Conservation (phyloP, 2,329 filamentous ascomycete species). For the Ascomycota sp. region DNA sequence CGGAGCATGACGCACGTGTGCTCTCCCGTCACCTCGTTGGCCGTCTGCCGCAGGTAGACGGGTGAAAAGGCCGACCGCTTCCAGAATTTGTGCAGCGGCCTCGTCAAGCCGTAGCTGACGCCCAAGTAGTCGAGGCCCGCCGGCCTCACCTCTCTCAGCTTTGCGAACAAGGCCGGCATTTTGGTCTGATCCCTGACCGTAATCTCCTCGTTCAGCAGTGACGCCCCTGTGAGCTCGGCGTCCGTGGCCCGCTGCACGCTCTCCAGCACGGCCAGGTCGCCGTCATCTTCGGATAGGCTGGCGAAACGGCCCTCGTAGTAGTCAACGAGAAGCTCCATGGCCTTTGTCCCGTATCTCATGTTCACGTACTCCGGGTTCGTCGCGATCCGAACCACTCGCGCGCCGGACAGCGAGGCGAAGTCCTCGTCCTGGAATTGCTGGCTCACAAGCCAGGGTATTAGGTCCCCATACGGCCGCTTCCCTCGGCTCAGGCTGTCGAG, state of each 20-base stretch:
- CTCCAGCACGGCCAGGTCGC: slow-evolving; percentile 28
- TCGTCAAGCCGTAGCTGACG: slow-evolving; percentile 84
- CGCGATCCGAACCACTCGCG: slow-evolving; percentile 80
- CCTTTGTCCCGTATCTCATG: slow-evolving; percentile 87
- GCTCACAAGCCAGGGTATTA: slow-evolving; percentile 94
- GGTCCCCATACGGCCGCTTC: slow-evolving; percentile 70
- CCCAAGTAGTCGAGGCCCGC: slow-evolving; percentile 77
- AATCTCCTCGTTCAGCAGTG: slow-evolving; percentile 69
- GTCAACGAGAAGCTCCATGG: slow-evolving; percentile 67
- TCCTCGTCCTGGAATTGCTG: slow-evolving; percentile 97
- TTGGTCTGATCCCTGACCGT: slow-evolving; percentile 74
- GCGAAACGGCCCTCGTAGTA: slow-evolving; percentile 93
- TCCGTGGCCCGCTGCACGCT: slow-evolving; percentile 66
- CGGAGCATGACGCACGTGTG: slow-evolving; percentile 96
- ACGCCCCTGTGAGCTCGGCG: slow-evolving; percentile 54
- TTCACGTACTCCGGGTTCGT: slow-evolving; percentile 83
- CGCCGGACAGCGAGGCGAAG: slow-evolving; percentile 82
- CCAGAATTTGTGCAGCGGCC: slow-evolving; percentile 87
- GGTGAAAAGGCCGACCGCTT: slow-evolving; percentile 71
- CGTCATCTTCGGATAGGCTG: slow-evolving; percentile 54
- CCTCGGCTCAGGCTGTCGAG: slow-evolving; percentile 77
- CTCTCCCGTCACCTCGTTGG: slow-evolving; percentile 91
- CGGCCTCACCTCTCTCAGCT: slow-evolving; percentile 63
- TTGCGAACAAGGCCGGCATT: slow-evolving; percentile 86
- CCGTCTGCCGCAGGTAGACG: slow-evolving; percentile 83